phyloP scores from a whole-genome alignment of 73 alveolate genomes.

The Stentor roeselii region DNA sequence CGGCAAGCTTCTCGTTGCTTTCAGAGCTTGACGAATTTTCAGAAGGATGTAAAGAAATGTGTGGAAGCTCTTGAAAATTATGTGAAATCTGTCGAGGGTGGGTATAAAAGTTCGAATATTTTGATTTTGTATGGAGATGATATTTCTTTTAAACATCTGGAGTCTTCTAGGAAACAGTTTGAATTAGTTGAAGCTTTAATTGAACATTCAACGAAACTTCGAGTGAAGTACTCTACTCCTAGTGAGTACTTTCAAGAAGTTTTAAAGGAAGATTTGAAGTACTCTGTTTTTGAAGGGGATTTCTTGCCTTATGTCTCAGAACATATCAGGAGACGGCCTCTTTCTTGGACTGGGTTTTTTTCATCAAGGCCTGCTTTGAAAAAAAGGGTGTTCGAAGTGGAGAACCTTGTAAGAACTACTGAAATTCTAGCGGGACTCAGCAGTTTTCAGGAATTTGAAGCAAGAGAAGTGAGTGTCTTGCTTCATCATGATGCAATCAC shows the following conservation, averaged over 20 bases:
- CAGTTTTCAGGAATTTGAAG: too few species aligned
- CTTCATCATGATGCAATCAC: neutral
- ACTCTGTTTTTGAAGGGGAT: neutral
- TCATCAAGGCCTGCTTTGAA: constrained; percentile 19
- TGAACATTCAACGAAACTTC: neutral
- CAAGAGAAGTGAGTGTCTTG: neutral
- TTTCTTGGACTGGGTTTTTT: constrained; percentile 12
- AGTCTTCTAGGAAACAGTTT: neutral
- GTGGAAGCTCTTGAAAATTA: neutral
- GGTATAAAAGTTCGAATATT: neutral
- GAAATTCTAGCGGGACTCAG: neutral
- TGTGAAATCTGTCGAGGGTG: neutral
- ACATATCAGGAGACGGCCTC: neutral
- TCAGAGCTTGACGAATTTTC: neutral
- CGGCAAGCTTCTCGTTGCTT: neutral
- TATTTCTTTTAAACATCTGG: neutral
- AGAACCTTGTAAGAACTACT: neutral
- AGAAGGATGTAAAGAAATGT: neutral
- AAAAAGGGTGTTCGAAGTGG: neutral
- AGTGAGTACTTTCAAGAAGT: constrained; percentile 23
- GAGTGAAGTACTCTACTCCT: neutral
- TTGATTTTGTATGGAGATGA: constrained; percentile 23
- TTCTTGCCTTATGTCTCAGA: neutral
- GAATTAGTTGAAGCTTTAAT: neutral
- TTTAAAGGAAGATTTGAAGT: neutral